Evolutionary conservation across 1,284 basidiomycete genomes (phyloP).

Genomic region (Exsudoporus floridanus): DNA sequence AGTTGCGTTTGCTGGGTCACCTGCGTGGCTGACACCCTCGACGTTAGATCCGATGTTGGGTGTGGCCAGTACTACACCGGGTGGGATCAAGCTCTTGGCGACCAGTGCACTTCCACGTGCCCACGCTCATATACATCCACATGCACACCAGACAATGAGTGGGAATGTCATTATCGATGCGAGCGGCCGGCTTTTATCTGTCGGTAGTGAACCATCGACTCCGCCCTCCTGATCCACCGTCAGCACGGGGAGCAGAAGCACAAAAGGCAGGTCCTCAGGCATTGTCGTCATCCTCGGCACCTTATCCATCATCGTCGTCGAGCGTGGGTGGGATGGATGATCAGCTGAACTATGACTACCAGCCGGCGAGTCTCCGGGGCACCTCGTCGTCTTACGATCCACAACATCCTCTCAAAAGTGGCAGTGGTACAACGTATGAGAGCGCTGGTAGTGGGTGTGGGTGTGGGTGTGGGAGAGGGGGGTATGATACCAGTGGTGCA

Average conservation of each 20-base stretch:
- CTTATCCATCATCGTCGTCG: constrained; percentile 20
- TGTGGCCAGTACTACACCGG: constrained; percentile 34
- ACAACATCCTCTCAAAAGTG: constrained; percentile 17
- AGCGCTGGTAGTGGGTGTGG: constrained; percentile 9
- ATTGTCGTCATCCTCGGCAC: constrained; percentile 16
- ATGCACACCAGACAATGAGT: constrained; percentile 17
- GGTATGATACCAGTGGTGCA: constrained; percentile 21
- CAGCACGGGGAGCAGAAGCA: not conserved
- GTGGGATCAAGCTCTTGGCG: constrained; percentile 32
- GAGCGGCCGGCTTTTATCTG: constrained; percentile 31
- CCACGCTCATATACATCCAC: constrained; percentile 14
- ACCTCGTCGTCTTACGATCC: constrained; percentile 26
- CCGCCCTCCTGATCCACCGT: constrained; percentile 11
- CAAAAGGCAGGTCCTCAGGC: constrained; percentile 25
- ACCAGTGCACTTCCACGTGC: constrained; percentile 9
- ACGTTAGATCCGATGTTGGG: constrained; percentile 34
- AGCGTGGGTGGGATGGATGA: constrained; percentile 18
- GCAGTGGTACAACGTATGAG: constrained; percentile 18
- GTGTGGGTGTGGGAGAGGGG: constrained; percentile 16
- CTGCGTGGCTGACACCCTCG: constrained; percentile 34
- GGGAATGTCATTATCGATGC: constrained; percentile 4
- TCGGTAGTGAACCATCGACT: constrained; percentile 26
- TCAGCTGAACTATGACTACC: constrained; percentile 31
- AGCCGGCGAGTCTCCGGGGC: constrained; percentile 10
- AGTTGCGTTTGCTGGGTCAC: constrained; percentile 31